phyloP scores from a whole-genome alignment of 2,329 filamentous ascomycete species.

The Didymella arachidicola region DNA sequence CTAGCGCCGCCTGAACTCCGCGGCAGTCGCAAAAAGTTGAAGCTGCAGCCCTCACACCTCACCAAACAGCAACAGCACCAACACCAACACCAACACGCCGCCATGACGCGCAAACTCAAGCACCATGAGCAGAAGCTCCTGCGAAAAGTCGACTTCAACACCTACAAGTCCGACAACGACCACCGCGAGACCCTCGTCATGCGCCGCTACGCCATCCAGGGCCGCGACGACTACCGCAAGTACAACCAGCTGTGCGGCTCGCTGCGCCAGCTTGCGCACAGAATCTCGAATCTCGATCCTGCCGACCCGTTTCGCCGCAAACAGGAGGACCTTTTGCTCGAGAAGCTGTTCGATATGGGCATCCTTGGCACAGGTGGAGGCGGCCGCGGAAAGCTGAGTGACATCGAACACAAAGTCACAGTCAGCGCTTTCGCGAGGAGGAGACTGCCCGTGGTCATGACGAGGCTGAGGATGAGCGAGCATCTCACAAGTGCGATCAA shows the following conservation, averaged over 20 bases:
- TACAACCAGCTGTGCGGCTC: conserved; percentile 62
- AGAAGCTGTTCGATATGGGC: conserved; percentile 94
- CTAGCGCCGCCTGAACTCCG: conserved; percentile 24
- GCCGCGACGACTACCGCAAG: conserved; percentile 76
- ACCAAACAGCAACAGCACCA: not conserved
- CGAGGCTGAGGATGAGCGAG: conserved; percentile 87
- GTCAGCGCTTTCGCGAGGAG: conserved; percentile 88
- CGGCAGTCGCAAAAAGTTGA: conserved; percentile 1
- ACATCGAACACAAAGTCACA: conserved; percentile 85
- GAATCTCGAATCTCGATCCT: conserved; percentile 80
- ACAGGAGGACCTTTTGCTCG: conserved; percentile 84
- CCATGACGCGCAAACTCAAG: conserved; percentile 95
- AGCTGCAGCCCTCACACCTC: not conserved
- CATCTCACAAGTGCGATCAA: conserved; percentile 80
- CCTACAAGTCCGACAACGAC: conserved; percentile 85
- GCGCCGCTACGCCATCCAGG: conserved; percentile 89
- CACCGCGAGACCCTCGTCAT: conserved; percentile 84
- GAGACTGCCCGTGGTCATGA: conserved; percentile 89
- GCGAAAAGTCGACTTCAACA: conserved; percentile 90
- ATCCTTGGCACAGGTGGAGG: conserved; percentile 74
- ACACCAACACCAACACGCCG: conserved; percentile 7
- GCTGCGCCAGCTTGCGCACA: conserved; percentile 89
- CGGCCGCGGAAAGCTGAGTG: conserved; percentile 67
- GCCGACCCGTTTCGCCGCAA: conserved; percentile 80
- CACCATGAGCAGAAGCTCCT: conserved; percentile 93